A percentile compares a stretch with the other conserved stretches of the same genome.
phyloP scores from a whole-genome alignment of 2,329 filamentous ascomycete genomes.

The Alternaria triticina region DNA sequence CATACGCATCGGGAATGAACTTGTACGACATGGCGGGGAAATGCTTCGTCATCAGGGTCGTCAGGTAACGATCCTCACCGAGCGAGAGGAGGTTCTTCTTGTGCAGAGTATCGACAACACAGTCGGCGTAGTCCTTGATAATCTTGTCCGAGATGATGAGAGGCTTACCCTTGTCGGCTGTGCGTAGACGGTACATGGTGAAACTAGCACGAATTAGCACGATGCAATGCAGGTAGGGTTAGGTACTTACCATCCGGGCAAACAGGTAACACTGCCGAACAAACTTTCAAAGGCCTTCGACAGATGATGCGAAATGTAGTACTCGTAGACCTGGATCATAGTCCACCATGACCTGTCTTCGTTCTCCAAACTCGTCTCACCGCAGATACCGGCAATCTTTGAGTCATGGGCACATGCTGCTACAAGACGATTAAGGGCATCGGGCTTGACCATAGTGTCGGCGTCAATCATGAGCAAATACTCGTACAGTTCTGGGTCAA shows the following conservation, averaged over 20 bases:
- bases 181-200: constrained; percentile 96
- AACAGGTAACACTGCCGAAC: constrained; percentile 97
- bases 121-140: constrained; percentile 86
- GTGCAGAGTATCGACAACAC: constrained; percentile 90
- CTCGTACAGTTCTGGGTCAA: constrained; percentile 96
- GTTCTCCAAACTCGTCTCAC: constrained; percentile 94
- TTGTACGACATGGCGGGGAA: constrained; percentile 97
- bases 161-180: constrained; percentile 90
- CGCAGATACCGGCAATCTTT: constrained; percentile 96
- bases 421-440: constrained; percentile 90
- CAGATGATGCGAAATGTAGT: constrained; percentile 98
- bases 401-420: constrained; percentile 91
- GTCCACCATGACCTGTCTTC: constrained; percentile 97
- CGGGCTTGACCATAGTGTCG: constrained; percentile 91
- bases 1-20: constrained; percentile 91
- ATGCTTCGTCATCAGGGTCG: constrained; percentile 97
- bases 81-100: constrained; percentile 92
- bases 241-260: constrained; percentile 89
- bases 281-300: constrained; percentile 97
- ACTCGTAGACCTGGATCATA: constrained; percentile 99
- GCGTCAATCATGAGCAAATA: constrained; percentile 98
- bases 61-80: constrained; percentile 96
- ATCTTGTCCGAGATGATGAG: constrained; percentile 90
- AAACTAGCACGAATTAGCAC: constrained; percentile 68
- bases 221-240: neutral